Percentiles rank a stretch among this genome's conserved stretches.
phyloP scores from a whole-genome alignment of 345 rosid genomes.

The Salix koriyanagi region DNA sequence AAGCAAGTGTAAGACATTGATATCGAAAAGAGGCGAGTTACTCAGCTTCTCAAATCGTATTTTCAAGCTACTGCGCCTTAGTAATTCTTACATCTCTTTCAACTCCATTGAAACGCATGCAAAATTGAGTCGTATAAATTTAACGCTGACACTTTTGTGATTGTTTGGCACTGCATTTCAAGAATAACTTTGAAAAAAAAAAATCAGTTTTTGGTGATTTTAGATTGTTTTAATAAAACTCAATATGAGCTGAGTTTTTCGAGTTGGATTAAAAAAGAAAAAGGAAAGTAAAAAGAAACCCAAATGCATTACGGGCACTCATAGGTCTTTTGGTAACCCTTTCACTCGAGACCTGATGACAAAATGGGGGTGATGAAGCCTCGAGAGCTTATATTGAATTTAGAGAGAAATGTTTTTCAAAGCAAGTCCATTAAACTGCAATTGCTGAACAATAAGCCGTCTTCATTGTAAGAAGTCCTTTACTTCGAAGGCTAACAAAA shows the following conservation, averaged over 20 bases:
- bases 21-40: background rate
- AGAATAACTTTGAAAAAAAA: no score
- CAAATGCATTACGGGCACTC: background rate
- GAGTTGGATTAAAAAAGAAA: background rate
- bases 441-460: background rate
- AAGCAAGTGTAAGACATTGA: background rate
- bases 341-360: background rate
- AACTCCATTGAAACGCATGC: background rate
- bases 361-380: background rate
- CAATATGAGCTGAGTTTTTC: background rate
- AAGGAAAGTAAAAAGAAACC: background rate
- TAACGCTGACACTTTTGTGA: background rate
- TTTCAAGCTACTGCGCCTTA: background rate
- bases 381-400: background rate
- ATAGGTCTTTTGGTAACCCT: background rate
- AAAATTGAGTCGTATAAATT: background rate
- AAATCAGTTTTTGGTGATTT: no score
- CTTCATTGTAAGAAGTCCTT: background rate
- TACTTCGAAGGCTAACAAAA: background rate
- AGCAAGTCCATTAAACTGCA: background rate
- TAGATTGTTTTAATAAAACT: no score
- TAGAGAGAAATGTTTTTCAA: background rate
- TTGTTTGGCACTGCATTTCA: no score
- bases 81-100: background rate
- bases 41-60: background rate